phyloP scores from a whole-genome alignment of 495 filamentous ascomycete genomes.

The Penicillium steckii region DNA sequence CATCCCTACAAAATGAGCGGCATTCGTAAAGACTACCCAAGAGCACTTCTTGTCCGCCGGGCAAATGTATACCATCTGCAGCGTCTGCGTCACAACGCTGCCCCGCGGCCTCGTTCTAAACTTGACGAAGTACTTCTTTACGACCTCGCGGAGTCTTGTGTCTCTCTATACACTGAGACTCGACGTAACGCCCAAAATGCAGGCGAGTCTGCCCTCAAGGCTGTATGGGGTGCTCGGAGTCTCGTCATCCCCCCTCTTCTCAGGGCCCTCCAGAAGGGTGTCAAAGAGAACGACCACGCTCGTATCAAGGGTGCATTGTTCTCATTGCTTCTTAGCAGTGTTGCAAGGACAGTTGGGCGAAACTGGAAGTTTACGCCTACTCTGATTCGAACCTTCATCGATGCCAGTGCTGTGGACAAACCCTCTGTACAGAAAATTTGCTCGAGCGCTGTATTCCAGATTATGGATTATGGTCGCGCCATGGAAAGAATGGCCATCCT shows the following conservation, averaged over 20 bases:
- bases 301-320: constrained; percentile 94
- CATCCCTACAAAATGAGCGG: constrained; percentile 93
- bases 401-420: constrained; percentile 86
- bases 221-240: constrained; percentile 78
- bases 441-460: constrained; percentile 72
- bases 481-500: constrained; percentile 83
- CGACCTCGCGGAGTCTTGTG: constrained; percentile 86
- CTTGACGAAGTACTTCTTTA: constrained; percentile 80
- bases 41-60: constrained; percentile 82
- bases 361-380: constrained; percentile 92
- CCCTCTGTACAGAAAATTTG: constrained; percentile 91
- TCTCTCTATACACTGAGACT: constrained; percentile 95
- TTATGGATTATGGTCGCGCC: constrained; percentile 87
- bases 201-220: constrained; percentile 91
- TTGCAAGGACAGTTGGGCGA: constrained; percentile 81
- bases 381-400: constrained; percentile 83
- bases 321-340: constrained; percentile 80
- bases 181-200: constrained; percentile 89
- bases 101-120: constrained; percentile 76
- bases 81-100: constrained; percentile 87
- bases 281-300: constrained; percentile 78
- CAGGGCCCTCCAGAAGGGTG: constrained; percentile 72
- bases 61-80: constrained; percentile 94
- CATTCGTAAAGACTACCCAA: constrained; percentile 85
- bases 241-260: constrained; percentile 88